Percentiles rank a stretch among this genome's conserved stretches.
These are phyloP conservation scores for Chaetomium sp. DNA, from an alignment of 2,329 filamentous ascomycete genomes.

Conservation along the genomic window DNA sequence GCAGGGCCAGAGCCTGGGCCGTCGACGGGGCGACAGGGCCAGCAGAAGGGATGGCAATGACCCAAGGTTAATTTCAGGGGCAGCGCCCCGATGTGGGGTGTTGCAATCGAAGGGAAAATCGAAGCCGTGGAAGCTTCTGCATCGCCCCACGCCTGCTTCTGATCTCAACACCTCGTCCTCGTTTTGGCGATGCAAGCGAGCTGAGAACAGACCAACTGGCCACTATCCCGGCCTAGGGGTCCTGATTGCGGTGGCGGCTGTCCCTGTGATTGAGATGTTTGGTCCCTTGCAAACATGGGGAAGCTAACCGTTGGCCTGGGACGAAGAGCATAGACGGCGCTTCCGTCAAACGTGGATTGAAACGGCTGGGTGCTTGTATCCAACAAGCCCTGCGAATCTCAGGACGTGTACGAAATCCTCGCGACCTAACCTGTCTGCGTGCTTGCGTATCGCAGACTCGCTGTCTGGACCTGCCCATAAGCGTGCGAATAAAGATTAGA, in stretches of 20 bases:
- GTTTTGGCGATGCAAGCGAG: constrained; percentile 6
- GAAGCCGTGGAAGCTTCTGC: constrained; percentile 14
- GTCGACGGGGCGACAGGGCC: not conserved
- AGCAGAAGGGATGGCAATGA: not conserved
- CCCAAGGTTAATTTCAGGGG: constrained; percentile 13
- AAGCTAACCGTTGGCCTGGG: too few species aligned
- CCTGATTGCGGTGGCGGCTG: too few species aligned
- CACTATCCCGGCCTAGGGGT: not conserved
- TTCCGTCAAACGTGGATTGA: too few species aligned
- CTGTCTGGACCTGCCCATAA: too few species aligned
- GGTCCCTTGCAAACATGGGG: not conserved
- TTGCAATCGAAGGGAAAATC: constrained; percentile 16
- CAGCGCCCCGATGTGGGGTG: constrained; percentile 7
- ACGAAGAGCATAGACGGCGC: too few species aligned
- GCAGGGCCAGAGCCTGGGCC: constrained; percentile 4
- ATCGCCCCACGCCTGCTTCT: constrained; percentile 1
- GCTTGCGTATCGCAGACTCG: too few species aligned
- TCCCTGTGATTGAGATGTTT: constrained; percentile 1
- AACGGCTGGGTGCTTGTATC: too few species aligned
- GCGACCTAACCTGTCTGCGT: too few species aligned
- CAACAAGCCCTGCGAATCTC: too few species aligned
- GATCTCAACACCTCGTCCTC: not conserved
- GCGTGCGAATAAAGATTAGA: too few species aligned
- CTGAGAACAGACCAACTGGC: not conserved
- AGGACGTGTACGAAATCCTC: too few species aligned